phyloP scores from a whole-genome alignment of 2,329 filamentous ascomycete genomes.

The Xylariales sp. region DNA sequence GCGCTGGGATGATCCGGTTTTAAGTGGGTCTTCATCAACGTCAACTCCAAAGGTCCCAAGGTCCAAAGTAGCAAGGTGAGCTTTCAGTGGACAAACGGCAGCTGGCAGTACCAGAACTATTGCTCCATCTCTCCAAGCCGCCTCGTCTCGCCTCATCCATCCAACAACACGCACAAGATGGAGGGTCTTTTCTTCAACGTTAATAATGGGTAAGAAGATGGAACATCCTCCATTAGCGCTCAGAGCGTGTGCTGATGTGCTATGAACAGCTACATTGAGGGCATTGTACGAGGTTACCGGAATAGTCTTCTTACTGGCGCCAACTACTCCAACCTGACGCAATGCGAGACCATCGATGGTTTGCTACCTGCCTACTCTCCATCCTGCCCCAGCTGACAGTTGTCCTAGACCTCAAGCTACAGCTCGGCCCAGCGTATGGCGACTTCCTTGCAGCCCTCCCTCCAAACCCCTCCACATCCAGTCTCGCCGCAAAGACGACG shows the following conservation, averaged over 20 bases:
- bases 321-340: slow-evolving; percentile 92
- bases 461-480: slow-evolving; percentile 93
- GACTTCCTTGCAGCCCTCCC: slow-evolving; percentile 92
- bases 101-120: neutral
- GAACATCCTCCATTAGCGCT: slow-evolving; percentile 3
- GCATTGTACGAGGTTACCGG: slow-evolving; percentile 93
- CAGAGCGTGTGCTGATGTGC: slow-evolving; percentile 26
- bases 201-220: slow-evolving; percentile 72
- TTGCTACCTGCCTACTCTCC: slow-evolving; percentile 16
- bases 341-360: slow-evolving; percentile 98
- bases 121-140: neutral
- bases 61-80: neutral
- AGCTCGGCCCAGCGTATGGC: slow-evolving; percentile 93
- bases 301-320: slow-evolving; percentile 85
- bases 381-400: slow-evolving; percentile 7
- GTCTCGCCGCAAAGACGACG: slow-evolving; percentile 89
- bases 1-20: neutral
- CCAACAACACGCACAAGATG: slow-evolving; percentile 64
- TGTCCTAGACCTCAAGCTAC: slow-evolving; percentile 85
- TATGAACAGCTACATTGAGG: slow-evolving; percentile 77
- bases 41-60: neutral
- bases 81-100: neutral
- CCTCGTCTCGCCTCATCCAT: no score
- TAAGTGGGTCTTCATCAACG: slow-evolving; percentile 2
- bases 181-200: slow-evolving; percentile 94